Base-by-base conservation (phyloP, 148 eudicot genomes). In the Limonium bicolor region DNA sequence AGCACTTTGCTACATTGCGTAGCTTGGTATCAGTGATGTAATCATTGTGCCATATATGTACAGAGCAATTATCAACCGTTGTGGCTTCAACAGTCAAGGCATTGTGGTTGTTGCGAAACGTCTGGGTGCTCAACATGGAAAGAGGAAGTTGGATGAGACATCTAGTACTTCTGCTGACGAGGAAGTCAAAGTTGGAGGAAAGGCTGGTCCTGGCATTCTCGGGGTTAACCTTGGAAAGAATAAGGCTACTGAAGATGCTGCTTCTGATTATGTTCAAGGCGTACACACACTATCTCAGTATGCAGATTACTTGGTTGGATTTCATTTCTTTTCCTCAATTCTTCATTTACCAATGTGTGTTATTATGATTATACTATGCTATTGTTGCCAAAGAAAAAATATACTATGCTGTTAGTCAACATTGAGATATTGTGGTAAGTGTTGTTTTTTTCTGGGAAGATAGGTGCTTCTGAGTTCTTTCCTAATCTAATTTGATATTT, bases 161-260 rank as follows among this genome's bases (percentile, higher is more conserved):
- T 78, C 95, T 14, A 81, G 78, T 69, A 66, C 85, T 61, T 60
- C 80, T 47, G 25, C 72, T 11, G 73, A 31, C 61, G 95, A 90
- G 15, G 94, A 85, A 50, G 70, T 70, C 49, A 74, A 77, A 50
- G 88, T 60, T 7, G 95, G 99, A 69, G 99, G 99, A 26, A 90
- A 90, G 73, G 99, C 95, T 27, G 99, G 99, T 37, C 95, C 99
- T 12, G 99, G 99, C 33, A 90, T 90, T 59, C 94, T 90, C 41
- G 99, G 99, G 24, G 99, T 90, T 16, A 90, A 90, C 59, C 85
- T 90, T 37, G 99, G 99, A 59, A 90, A 90, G 60, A 90, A 90
- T 49, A 90, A 90, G 65, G 65, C 80, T 14, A 90, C 93, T 48
- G 95, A 90, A 73, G 99, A 90, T 81, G 95, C 95, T 27, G 88